These are phyloP conservation scores for Apiospora arundinis DNA, from an alignment of 2,329 filamentous ascomycete species.

Conservation along the genomic window DNA sequence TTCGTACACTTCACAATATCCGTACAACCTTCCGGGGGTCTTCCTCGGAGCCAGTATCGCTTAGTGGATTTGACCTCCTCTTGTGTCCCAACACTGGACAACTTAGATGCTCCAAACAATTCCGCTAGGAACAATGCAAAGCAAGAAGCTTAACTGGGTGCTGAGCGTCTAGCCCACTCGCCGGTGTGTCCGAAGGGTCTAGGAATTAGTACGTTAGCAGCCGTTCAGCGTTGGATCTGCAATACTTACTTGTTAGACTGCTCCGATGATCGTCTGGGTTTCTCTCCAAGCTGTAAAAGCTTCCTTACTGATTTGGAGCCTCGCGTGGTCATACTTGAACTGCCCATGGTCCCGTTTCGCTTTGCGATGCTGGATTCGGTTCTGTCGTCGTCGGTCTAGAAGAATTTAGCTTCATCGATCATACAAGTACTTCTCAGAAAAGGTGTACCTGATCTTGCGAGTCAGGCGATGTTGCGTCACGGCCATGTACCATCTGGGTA, in stretches of 20 bases:
- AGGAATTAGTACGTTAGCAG: not conserved
- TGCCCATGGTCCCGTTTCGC: not conserved
- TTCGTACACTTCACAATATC: conserved; percentile 23
- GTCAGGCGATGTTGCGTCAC: conserved; percentile 1
- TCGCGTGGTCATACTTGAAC: not conserved
- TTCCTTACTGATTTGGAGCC: not conserved
- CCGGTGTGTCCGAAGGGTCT: conserved; percentile 42
- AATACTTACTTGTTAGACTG: conserved; percentile 5
- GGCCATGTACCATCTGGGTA: not conserved
- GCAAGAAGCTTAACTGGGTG: conserved; percentile 26
- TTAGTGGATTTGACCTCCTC: no score
- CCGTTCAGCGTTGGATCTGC: not conserved
- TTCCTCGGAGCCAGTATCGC: no score
- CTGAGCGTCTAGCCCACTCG: conserved; percentile 41
- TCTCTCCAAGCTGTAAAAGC: not conserved
- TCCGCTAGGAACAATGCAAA: not conserved
- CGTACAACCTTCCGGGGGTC: not conserved
- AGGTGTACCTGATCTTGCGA: not conserved
- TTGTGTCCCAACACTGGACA: no score
- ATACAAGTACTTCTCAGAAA: no score
- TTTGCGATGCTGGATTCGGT: not conserved
- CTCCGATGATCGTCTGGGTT: not conserved
- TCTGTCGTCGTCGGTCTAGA: not conserved
- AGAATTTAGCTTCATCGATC: not conserved
- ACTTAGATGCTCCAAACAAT: no score